Evolutionary conservation across 2,329 filamentous ascomycete species (phyloP).

Genomic region (Colletotrichum abscissum): DNA sequence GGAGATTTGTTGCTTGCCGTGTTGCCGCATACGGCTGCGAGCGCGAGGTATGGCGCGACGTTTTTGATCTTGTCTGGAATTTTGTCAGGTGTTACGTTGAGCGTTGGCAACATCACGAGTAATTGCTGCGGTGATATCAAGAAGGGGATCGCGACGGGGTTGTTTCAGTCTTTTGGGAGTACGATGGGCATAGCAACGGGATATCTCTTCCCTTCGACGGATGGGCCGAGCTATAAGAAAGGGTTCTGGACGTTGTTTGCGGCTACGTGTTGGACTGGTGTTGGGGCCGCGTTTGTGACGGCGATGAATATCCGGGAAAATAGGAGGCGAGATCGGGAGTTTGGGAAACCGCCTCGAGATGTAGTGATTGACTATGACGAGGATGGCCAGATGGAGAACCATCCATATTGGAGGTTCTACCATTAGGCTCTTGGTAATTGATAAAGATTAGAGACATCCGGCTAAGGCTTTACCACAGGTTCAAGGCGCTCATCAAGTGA

Average conservation of each 20-base stretch:
- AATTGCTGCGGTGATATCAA: constrained; percentile 34
- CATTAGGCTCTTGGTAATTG: background rate
- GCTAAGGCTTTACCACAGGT: background rate
- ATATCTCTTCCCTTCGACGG: constrained; percentile 19
- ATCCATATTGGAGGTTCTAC: constrained; percentile 30
- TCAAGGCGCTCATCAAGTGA: background rate
- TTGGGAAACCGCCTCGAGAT: constrained; percentile 12
- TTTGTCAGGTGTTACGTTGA: constrained; percentile 15
- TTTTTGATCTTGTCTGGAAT: constrained; percentile 25
- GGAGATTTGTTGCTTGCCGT: constrained; percentile 22
- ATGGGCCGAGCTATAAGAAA: constrained; percentile 16
- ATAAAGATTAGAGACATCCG: background rate
- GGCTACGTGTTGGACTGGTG: constrained; percentile 23
- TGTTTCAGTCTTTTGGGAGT: constrained; percentile 30
- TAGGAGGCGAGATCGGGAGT: constrained; percentile 33
- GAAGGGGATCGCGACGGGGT: constrained; percentile 20
- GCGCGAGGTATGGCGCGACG: constrained; percentile 20
- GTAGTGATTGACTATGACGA: constrained; percentile 25
- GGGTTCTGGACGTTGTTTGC: constrained; percentile 30
- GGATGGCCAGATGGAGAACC: constrained; percentile 27
- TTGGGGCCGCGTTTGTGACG: constrained; percentile 29
- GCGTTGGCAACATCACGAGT: constrained; percentile 24
- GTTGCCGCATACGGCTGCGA: constrained; percentile 7
- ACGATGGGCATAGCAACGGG: constrained; percentile 31
- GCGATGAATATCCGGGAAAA: constrained; percentile 35